Base-by-base conservation (phyloP, 169 alveolate species). In the Cryptosporidium viatorum region DNA sequence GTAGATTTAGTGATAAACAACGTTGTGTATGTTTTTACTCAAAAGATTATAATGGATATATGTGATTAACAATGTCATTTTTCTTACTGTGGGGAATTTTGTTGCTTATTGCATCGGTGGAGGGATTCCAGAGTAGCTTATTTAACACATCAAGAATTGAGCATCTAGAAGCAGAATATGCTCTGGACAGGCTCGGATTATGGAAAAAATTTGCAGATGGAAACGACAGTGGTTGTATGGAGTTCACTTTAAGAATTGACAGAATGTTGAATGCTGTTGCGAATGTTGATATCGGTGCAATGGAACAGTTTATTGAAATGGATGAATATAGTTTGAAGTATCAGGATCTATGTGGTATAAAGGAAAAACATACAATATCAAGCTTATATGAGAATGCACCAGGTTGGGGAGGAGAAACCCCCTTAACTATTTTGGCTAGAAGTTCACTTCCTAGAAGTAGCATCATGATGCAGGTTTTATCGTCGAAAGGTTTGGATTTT, bases 391-490 rank as follows among this genome's bases (percentile, higher is more conserved):
- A 65, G n/a, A 80, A 80, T 80, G 89, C 89, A 37, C 89, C 89
- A 14, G 89, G 89, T 2, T 80, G 89, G 89, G 89, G 89, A 14
- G 89, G 89, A 5, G 89, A 80, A 45, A 80, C 89, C 21, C 89
- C 89, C 6, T 31, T 80, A 43, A 80, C 89, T 23, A 80, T 80
- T 39, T 48, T 80, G 23, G 73, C 89, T 14, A 23, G 89, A 21
- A 59, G 52, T 37, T 80, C 89, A 10, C 48, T 65, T 7, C 89
- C 89, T 18, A 58, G 89, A 39, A 80, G 89, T 16, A 80, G 89
- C 68, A 59, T 59, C 39, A 80, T 80, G 89, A 80, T 80, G 89
- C 75, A 80, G 8, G 18, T 62, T 43, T 74, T 80, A 2, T 80
- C 89, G 5, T 80, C 75, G 4, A 80, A 80, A 43, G 89, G 89